A percentile compares a stretch with the other conserved stretches of the same genome.
phyloP scores from a whole-genome alignment of 352 stramenopile genomes.

The Globisporangium canariense region DNA sequence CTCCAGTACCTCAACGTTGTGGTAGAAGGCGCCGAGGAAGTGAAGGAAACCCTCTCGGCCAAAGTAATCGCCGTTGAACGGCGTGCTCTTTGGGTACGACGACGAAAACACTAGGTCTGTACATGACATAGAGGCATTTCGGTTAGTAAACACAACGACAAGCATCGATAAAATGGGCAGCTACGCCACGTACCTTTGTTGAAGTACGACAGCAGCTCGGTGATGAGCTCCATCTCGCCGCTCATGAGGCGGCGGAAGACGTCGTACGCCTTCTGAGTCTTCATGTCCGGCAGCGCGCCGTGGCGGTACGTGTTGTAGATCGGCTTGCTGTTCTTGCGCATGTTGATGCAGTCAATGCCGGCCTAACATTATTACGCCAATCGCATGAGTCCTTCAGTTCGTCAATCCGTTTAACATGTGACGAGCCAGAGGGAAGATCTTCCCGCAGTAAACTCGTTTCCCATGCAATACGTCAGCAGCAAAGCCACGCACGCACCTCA shows the following conservation, averaged over 20 bases:
- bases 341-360: conserved; percentile 73
- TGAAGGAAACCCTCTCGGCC: conserved; percentile 78
- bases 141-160: neutral
- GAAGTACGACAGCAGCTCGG: conserved; percentile 79
- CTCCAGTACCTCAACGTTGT: conserved; percentile 79
- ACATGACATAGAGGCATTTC: neutral
- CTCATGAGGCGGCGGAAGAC: conserved; percentile 61
- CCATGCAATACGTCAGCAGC: neutral
- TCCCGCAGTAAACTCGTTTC: neutral
- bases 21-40: conserved; percentile 68
- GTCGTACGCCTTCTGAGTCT: conserved; percentile 77
- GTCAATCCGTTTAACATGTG: conserved; percentile 4
- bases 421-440: conserved; percentile 6
- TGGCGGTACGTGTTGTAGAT: conserved; percentile 81
- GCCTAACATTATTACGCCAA: no score
- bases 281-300: conserved; percentile 66
- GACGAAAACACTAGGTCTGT: conserved; percentile 82
- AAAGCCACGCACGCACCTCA: conserved; percentile 36
- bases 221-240: conserved; percentile 47
- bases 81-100: conserved; percentile 72
- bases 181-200: conserved; percentile 56
- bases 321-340: conserved; percentile 80
- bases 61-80: conserved; percentile 83
- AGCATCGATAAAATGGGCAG: neutral
- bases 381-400: neutral